phyloP scores from a whole-genome alignment of 2,329 filamentous ascomycete genomes.

The Ophiocordyceps camponoti-floridani region DNA sequence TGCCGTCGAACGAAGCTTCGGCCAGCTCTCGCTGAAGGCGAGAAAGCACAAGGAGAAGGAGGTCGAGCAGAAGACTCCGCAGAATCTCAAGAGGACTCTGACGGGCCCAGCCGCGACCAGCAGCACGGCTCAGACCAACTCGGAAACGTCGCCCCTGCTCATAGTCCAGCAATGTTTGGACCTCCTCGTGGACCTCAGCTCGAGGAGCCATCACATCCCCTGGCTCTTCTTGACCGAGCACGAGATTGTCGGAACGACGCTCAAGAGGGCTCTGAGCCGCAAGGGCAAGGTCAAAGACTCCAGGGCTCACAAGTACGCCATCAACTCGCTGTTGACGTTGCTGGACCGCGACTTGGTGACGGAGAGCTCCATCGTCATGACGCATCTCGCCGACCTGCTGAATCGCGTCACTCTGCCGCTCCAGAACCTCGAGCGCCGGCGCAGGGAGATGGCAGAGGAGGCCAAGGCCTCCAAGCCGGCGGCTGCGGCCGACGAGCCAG shows the following conservation, averaged over 20 bases:
- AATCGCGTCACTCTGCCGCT: slow-evolving; percentile 80
- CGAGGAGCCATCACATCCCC: slow-evolving; percentile 71
- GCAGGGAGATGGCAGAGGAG: slow-evolving; percentile 51
- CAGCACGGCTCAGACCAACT: slow-evolving; percentile 39
- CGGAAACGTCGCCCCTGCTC: slow-evolving; percentile 82
- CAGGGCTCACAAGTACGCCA: slow-evolving; percentile 70
- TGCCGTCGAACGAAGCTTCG: slow-evolving; percentile 89
- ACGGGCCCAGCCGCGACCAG: slow-evolving; percentile 32
- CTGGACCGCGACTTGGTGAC: slow-evolving; percentile 91
- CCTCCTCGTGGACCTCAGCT: slow-evolving; percentile 66
- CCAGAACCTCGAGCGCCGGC: slow-evolving; percentile 63
- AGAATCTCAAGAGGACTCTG: slow-evolving; percentile 56
- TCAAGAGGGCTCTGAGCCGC: slow-evolving; percentile 59
- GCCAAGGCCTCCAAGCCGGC: slow-evolving; percentile 16
- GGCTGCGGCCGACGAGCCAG: slow-evolving; percentile 18
- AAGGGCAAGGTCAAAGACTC: slow-evolving; percentile 82
- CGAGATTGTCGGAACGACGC: slow-evolving; percentile 51
- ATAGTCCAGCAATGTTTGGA: slow-evolving; percentile 91
- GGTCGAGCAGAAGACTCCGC: slow-evolving; percentile 54
- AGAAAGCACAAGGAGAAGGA: slow-evolving; percentile 56
- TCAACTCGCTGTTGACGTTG: slow-evolving; percentile 77
- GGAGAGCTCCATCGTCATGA: slow-evolving; percentile 95
- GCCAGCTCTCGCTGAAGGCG: slow-evolving; percentile 77
- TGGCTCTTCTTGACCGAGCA: slow-evolving; percentile 92
- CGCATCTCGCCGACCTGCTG: slow-evolving; percentile 70